Base-by-base conservation (phyloP, 169 alveolate species). In the Cryptosporidium sp. region DNA sequence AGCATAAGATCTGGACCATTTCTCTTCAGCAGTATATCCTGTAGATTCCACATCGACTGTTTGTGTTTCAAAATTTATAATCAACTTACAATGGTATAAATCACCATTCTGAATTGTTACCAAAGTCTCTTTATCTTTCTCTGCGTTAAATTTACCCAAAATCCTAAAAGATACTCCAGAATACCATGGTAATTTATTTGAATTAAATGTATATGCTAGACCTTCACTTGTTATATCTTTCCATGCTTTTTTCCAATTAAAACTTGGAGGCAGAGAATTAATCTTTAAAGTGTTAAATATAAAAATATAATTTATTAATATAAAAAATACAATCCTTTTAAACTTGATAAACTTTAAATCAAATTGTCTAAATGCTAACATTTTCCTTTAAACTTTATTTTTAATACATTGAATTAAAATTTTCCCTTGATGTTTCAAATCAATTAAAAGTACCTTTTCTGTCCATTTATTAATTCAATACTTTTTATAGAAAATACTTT, bases 161-260 rank as follows among this genome's bases (percentile, higher is more conserved):
- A 80, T 65, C 43, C 89, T 80, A 80, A 80, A 80, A 37, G 89
- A 80, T 48, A 67, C 48, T 18, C 89, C 89, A 39, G 73, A 59
- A 80, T 62, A 80, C 89, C 89, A 80, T 14, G 89, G 89, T 16
- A 31, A 67, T 9, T 26, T 39, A 45, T 43, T 35, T 59, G 48
- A 31, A 41, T 21, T 58, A 80, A 80, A 80, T 41, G 33, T 62
- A 50, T 80, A 80, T 29, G 18, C 37, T 62, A 65, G 23, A 3
- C 89, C 89, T 18, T 31, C 45, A 29, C 48, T 26, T 29, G 89
- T 80, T 4, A 80, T 41, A 80, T 80, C 80, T 41, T 37, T 80
- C 89, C 89, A 80, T 23, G 89, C 89, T 51, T 59, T 80, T 14
- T 21, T 18, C 89, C 89, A 80, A 21, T 62, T 61, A 48, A 62